Conservation (phyloP, 1,284 basidiomycete genomes). For the Trichosporon ovoides region DNA sequence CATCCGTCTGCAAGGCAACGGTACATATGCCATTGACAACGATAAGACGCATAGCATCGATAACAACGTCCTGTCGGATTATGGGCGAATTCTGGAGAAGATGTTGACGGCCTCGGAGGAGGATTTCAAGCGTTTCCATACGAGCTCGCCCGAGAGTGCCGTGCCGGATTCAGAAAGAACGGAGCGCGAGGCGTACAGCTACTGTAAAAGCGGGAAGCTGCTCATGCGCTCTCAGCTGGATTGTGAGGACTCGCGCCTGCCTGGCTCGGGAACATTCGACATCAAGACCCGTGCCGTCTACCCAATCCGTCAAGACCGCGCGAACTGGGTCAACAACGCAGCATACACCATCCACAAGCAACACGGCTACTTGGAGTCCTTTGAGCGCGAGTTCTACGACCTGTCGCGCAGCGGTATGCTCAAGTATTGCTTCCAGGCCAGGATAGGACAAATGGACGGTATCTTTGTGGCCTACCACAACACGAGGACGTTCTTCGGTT, state of each 20-base stretch:
- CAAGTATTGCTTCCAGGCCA: slow-evolving; percentile 92
- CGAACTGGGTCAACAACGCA: slow-evolving; percentile 77
- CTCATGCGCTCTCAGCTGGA: slow-evolving; percentile 95
- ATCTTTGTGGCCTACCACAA: slow-evolving; percentile 95
- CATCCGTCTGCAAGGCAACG: slow-evolving; percentile 54
- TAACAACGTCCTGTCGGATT: slow-evolving; percentile 71
- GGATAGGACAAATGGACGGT: slow-evolving; percentile 97
- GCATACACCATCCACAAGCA: slow-evolving; percentile 65
- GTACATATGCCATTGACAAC: slow-evolving; percentile 75
- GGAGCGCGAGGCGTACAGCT: slow-evolving; percentile 68
- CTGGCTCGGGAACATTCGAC: slow-evolving; percentile 88
- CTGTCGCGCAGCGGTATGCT: slow-evolving; percentile 88
- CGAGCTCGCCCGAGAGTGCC: slow-evolving; percentile 48
- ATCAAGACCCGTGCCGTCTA: slow-evolving; percentile 89
- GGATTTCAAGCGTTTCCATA: slow-evolving; percentile 64
- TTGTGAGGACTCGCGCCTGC: slow-evolving; percentile 72
- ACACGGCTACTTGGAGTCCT: slow-evolving; percentile 64
- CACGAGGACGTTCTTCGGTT: slow-evolving; percentile 80
- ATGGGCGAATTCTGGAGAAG: slow-evolving; percentile 86
- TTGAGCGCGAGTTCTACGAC: slow-evolving; percentile 87
- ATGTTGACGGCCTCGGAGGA: slow-evolving; percentile 66
- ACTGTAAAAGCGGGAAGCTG: slow-evolving; percentile 61
- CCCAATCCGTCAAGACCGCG: slow-evolving; percentile 75
- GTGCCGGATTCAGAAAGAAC: slow-evolving; percentile 46
- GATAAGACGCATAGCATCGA: slow-evolving; percentile 54